A percentile compares a stretch with the other conserved stretches of the same genome.
Conservation (phyloP, 306 rosid genomes). For the Inga laurina region DNA sequence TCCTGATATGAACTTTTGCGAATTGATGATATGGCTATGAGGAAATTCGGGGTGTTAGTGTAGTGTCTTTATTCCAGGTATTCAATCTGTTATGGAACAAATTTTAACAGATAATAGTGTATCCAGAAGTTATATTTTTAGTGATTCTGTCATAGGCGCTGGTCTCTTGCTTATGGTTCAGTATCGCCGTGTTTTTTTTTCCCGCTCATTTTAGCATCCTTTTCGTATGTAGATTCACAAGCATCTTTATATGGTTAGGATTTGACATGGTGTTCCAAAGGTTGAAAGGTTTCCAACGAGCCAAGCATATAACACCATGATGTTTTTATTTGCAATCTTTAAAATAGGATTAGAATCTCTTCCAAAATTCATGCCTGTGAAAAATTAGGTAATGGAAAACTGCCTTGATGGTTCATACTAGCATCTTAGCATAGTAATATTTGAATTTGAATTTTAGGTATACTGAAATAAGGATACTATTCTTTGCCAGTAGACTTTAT, state of each 20-base stretch:
- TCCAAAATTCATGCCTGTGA: neutral
- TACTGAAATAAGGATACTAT: neutral
- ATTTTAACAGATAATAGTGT: neutral
- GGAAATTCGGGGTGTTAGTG: neutral
- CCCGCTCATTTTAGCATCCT: neutral
- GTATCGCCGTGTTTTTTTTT: neutral
- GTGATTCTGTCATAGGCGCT: neutral
- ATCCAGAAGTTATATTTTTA: neutral
- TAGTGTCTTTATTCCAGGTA: neutral
- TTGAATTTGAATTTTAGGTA: neutral
- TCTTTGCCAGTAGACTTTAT: neutral
- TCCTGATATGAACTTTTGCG: neutral
- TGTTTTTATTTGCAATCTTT: neutral
- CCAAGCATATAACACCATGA: neutral
- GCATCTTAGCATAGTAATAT: neutral
- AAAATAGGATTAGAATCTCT: neutral
- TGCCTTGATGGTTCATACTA: slow-evolving; percentile 15
- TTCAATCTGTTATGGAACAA: neutral
- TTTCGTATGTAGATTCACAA: neutral
- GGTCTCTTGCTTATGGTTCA: neutral
- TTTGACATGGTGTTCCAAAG: neutral
- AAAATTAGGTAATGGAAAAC: neutral
- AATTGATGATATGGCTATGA: slow-evolving; percentile 4
- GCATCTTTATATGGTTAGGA: neutral
- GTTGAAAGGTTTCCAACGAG: neutral